Base-by-base conservation (phyloP, 805 yeast genomes). In the Clavispora asparagi region DNA sequence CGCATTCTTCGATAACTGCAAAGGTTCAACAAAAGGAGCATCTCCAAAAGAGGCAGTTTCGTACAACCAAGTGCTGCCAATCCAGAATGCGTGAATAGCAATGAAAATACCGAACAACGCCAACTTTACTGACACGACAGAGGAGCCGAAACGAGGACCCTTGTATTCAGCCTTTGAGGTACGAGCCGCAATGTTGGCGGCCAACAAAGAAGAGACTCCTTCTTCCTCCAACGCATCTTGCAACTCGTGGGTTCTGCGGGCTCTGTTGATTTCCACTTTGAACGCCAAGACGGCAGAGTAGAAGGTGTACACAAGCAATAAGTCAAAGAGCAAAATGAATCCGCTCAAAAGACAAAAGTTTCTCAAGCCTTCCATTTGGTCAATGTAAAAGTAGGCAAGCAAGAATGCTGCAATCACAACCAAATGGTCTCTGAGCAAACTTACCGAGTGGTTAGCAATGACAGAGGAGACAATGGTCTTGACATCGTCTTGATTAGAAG, bases 211-310 rank as follows among this genome's bases (percentile, higher is more conserved):
- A 39, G 86, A 77, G 30, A 92, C 79, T 25, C 99, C 98, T 60
- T 92, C 99, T 63, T 92, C 99, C 70, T 91, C 94, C 52, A 92
- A 73, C 27, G 87, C 89, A 51, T 80, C 82, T 61, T 85, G 83
- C 61, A 90, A 78, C 45, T 81, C 79, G 48, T 87, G 82, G 40
- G 89, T 85, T 53, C 88, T 81, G 65, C 91, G 88, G 46, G 94
- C 94, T 49, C 87, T 75, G 62, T 81, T 82, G 63, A 92, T 88
- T 65, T 94, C 97, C 40, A 92, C 82, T 68, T 92, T 92, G 64
- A 92, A 76, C 2, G 96, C 82, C 54, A 92, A 77, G 45, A 88
- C 79, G 4, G 96, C 90, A 12, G 95, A 74, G 63, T 77, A 91
- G 64, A 90, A 90, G 1, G 97, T 87, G 58, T 81, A 79, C 17